Conservation (phyloP, 495 filamentous ascomycete genomes). For the Podospora bellae-mahoneyi region DNA sequence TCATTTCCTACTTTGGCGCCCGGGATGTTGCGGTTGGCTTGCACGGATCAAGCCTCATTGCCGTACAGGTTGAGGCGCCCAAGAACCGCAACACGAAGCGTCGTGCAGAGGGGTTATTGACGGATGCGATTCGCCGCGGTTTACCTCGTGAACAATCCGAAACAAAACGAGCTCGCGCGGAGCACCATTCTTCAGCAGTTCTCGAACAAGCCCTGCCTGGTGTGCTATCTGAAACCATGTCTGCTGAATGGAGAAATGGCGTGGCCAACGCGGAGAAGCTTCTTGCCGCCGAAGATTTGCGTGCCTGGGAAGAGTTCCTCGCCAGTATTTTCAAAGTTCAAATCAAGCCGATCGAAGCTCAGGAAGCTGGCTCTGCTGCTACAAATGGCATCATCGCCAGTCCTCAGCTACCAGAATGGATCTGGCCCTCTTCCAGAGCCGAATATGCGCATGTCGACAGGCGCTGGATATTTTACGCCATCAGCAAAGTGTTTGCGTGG, state of each 20-base stretch:
- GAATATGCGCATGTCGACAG: slow-evolving; percentile 47
- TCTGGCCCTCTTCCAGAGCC: slow-evolving; percentile 37
- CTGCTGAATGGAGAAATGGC: slow-evolving; percentile 34
- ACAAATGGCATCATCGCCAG: slow-evolving; percentile 10
- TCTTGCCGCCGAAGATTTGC: slow-evolving; percentile 41
- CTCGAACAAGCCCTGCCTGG: slow-evolving; percentile 41
- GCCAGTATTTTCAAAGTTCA: slow-evolving; percentile 42
- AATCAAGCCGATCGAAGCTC: slow-evolving; percentile 24
- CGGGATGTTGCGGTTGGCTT: slow-evolving; percentile 60
- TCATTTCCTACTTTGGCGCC: slow-evolving; percentile 61
- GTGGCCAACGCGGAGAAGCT: slow-evolving; percentile 46
- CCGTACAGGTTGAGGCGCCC: slow-evolving; percentile 61
- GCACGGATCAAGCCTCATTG: slow-evolving; percentile 53
- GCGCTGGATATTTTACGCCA: slow-evolving; percentile 52
- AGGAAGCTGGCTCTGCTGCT: slow-evolving; percentile 14
- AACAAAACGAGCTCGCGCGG: slow-evolving; percentile 14
- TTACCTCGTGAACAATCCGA: slow-evolving; percentile 29
- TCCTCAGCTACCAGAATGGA: slow-evolving; percentile 31
- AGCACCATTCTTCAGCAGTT: slow-evolving; percentile 26
- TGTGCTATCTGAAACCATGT: slow-evolving; percentile 36
- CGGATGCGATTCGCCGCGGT: slow-evolving; percentile 67
- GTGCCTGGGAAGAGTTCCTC: slow-evolving; percentile 53
- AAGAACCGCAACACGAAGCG: slow-evolving; percentile 57
- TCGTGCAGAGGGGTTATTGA: slow-evolving; percentile 62
- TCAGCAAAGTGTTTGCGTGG: slow-evolving; percentile 49